Evolutionary conservation across 176 grass and related monocot species (phyloP), one percentile per base, ranked within the genome.

Genomic region (Oryza coarctata): DNA sequence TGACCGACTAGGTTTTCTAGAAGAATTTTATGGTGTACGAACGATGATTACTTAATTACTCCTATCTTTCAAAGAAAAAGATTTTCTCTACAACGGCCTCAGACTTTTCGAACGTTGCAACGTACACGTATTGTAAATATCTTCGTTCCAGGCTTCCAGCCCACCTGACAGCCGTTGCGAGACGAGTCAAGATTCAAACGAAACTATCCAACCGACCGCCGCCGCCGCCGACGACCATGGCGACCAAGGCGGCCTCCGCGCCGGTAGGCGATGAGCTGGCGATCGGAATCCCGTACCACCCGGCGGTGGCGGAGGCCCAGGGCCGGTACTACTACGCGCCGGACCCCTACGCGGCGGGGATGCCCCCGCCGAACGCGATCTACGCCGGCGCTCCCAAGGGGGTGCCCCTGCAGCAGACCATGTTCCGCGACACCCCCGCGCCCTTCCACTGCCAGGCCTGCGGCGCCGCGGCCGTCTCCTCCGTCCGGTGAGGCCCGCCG

Each of bases 351-450:
- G 90, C 90, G 70, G 84, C 89, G 6, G 96, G 95, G 69, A 88
- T 93, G 93, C 82, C 88, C 67, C 96, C 96, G 63, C 82, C 85
- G 27, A 98, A 95, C 84, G 92, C 96, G 40, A 88, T 98, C 52
- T 98, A 91, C 66, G 72, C 82, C 71, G 93, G 96, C 58, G 96
- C 85, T 28, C 93, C 96, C 38, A 93, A 93, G 70, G 96, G 93
- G 73, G 80, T 95, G 44, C 93, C 93, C 1, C 81, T 99, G 73
- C 96, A 95, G 83, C 93, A 99, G 77, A 95, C 96, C 80, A 99
- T 99, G 96, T 99, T 93, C 81, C 92, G 84, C 71, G 96, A 99
- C 85, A 99, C 93, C 20, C 93, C 96, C 22, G 93, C 96, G 34
- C 96, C 93, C 13, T 99, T 99, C 87, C 83, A 93, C 81, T 95